Conservation (phyloP, 345 rosid genomes). For the Sonneratia caseolaris region DNA sequence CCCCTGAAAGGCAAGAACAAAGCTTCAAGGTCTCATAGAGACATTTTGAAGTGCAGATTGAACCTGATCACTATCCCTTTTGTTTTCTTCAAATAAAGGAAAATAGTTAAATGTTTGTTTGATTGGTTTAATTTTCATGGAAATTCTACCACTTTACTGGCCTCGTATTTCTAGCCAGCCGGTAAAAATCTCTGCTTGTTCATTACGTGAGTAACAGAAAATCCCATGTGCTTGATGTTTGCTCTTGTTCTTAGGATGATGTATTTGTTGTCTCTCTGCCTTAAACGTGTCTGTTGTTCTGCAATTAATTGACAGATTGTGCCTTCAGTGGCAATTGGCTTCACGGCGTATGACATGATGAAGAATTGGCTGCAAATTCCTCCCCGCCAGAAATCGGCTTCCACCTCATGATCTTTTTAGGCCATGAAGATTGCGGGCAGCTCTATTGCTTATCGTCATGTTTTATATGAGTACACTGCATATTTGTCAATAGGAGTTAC, state of each 20-base stretch:
- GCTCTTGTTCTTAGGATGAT: neutral
- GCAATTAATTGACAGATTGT: conserved; percentile 45
- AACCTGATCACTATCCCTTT: too few relatives aligned
- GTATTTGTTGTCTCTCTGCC: neutral
- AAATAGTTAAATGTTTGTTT: neutral
- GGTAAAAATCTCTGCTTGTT: neutral
- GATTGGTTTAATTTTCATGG: neutral
- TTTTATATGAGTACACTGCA: neutral
- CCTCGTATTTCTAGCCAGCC: neutral
- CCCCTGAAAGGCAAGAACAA: neutral
- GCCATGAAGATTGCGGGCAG: neutral
- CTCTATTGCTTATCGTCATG: neutral
- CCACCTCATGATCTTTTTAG: conserved; percentile 18
- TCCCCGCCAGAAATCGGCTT: conserved; percentile 47
- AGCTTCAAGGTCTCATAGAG: neutral
- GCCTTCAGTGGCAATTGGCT: conserved; percentile 94
- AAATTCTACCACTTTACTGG: neutral
- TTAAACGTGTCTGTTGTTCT: neutral
- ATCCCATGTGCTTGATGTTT: neutral
- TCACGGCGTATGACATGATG: conserved; percentile 79
- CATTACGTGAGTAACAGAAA: neutral
- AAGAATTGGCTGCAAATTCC: conserved; percentile 82
- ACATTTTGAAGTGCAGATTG: neutral
- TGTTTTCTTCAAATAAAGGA: too few relatives aligned
- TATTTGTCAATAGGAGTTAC: neutral